phyloP scores from a whole-genome alignment of 2,329 filamentous ascomycete genomes.

The Alternaria postmessia region DNA sequence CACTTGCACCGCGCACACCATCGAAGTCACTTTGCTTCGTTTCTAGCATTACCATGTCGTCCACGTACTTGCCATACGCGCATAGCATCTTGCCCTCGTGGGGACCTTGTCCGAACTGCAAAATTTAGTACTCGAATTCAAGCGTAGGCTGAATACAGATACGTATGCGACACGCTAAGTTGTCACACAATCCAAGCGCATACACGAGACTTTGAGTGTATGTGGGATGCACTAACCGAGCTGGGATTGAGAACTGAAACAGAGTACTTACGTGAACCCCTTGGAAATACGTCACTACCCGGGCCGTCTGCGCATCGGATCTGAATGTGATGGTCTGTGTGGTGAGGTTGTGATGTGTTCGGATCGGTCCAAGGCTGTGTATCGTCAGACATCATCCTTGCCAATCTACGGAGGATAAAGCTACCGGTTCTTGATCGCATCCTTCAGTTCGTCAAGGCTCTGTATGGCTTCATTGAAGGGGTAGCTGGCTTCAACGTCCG shows the following conservation, averaged over 20 bases:
- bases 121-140: not conserved
- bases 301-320: conserved; percentile 41
- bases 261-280: conserved; percentile 42
- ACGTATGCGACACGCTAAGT: not conserved
- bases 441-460: conserved; percentile 44
- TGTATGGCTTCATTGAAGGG: conserved; percentile 48
- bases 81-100: conserved; percentile 53
- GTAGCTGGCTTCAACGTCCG: conserved; percentile 53
- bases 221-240: not conserved
- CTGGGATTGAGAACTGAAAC: not conserved
- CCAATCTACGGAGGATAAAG: not conserved
- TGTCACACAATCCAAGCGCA: not conserved
- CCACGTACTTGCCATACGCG: conserved; percentile 54
- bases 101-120: conserved; percentile 52
- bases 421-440: conserved; percentile 48
- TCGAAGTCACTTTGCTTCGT: conserved; percentile 33
- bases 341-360: conserved; percentile 55
- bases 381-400: not conserved
- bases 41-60: conserved; percentile 45
- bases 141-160: not conserved
- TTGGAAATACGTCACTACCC: conserved; percentile 53
- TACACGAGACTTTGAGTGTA: not conserved
- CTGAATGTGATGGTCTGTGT: conserved; percentile 52
- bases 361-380: conserved; percentile 50
- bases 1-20: conserved; percentile 49